phyloP scores from a whole-genome alignment of 345 rosid species.

The Eucalyptus sp. region DNA sequence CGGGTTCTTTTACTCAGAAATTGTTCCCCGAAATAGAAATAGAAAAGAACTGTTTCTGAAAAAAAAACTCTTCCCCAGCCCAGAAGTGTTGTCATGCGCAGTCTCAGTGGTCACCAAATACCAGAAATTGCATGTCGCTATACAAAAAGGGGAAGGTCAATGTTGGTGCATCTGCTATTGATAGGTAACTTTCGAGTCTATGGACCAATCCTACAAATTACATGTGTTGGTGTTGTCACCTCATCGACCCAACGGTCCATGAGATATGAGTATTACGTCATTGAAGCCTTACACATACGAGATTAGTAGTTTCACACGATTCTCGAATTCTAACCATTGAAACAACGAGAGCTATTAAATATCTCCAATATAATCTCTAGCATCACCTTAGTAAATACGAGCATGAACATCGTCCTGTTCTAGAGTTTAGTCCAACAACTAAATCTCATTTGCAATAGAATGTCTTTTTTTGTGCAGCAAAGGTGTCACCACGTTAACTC shows the following conservation, averaged over 20 bases:
- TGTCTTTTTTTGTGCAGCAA: not conserved
- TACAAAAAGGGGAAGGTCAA: not conserved
- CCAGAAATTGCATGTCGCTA: not conserved
- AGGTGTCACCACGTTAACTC: not conserved
- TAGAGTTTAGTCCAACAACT: not conserved
- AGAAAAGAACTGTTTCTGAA: too few relatives aligned
- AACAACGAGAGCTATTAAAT: not conserved
- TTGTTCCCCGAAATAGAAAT: too few relatives aligned
- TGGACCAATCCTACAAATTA: not conserved
- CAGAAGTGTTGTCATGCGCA: too few relatives aligned
- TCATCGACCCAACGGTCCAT: accelerated
- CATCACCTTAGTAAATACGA: not conserved
- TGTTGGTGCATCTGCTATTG: not conserved
- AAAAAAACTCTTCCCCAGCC: too few relatives aligned
- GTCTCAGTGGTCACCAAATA: not conserved
- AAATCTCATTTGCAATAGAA: not conserved
- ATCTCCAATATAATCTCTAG: not conserved
- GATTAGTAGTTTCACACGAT: too few relatives aligned
- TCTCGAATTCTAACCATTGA: not conserved
- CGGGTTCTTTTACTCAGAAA: too few relatives aligned
- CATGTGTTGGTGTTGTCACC: not conserved
- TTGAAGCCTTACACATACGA: not conserved
- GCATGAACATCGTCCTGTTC: not conserved
- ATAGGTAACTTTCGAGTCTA: not conserved
- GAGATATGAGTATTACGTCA: not conserved